Conservation (phyloP, 1,284 basidiomycete species). For the Cryptococcus floricola region DNA sequence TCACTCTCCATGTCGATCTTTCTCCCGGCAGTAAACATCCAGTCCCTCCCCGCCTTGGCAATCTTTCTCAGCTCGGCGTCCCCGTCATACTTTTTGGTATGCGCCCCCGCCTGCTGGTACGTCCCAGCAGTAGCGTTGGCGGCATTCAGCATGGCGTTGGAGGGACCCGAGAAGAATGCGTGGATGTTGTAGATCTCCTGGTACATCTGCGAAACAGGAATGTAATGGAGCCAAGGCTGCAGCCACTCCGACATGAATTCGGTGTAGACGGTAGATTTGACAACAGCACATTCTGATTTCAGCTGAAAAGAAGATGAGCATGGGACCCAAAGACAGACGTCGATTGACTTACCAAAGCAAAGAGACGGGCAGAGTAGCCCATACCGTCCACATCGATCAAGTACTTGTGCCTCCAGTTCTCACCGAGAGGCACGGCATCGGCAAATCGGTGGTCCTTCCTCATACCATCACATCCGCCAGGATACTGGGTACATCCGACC, state of each 20-base stretch:
- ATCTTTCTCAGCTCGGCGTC: constrained; percentile 74
- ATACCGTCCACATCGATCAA: constrained; percentile 87
- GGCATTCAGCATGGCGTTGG: constrained; percentile 58
- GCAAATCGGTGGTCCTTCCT: constrained; percentile 67
- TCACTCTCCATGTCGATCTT: constrained; percentile 84
- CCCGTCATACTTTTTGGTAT: constrained; percentile 56
- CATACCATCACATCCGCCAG: constrained; percentile 73
- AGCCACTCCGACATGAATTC: constrained; percentile 71
- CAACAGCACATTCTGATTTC: constrained; percentile 68
- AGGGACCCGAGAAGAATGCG: constrained; percentile 81
- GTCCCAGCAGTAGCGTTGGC: constrained; percentile 49
- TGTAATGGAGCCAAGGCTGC: constrained; percentile 74
- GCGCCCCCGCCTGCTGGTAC: constrained; percentile 43
- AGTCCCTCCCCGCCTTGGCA: constrained; percentile 78
- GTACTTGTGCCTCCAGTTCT: constrained; percentile 90
- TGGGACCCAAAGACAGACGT: background rate
- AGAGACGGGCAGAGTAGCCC: constrained; percentile 87
- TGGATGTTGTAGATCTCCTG: constrained; percentile 87
- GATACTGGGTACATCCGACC: constrained; percentile 64
- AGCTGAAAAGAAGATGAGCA: constrained; percentile 25
- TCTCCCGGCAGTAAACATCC: constrained; percentile 77
- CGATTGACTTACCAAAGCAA: constrained; percentile 64
- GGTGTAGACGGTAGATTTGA: constrained; percentile 83
- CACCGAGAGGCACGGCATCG: constrained; percentile 71
- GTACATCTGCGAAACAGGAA: constrained; percentile 80